A percentile compares a stretch with the other conserved stretches of the same genome.
Conservation (phyloP, 441 rosid genomes). For the Monsonia emarginata region DNA sequence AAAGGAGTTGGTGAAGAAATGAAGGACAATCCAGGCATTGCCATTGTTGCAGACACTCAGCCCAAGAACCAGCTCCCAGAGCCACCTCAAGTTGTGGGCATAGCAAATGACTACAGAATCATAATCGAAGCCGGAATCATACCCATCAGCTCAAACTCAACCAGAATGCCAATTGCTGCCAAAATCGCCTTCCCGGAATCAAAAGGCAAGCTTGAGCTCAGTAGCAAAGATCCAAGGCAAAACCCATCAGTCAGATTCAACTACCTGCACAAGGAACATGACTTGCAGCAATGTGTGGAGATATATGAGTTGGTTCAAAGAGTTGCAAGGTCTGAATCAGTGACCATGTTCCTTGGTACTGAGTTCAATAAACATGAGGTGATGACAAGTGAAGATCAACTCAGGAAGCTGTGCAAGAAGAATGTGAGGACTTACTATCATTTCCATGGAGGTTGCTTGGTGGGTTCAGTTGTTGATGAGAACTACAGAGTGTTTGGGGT, state of each 20-base stretch:
- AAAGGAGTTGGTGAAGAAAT: constrained; percentile 39
- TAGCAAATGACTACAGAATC: constrained; percentile 41
- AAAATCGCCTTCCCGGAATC: constrained; percentile 63
- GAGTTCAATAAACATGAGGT: constrained; percentile 23
- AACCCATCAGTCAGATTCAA: constrained; percentile 60
- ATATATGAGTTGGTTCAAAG: constrained; percentile 41
- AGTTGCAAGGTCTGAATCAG: constrained; percentile 46
- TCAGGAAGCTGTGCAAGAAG: constrained; percentile 39
- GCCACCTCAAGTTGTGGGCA: constrained; percentile 60
- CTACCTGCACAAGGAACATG: constrained; percentile 42
- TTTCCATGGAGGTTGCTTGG: constrained; percentile 56
- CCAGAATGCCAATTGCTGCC: constrained; percentile 47
- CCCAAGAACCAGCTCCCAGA: constrained; percentile 41
- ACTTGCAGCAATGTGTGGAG: constrained; percentile 37
- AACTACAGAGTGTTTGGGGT: constrained; percentile 43
- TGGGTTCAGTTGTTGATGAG: constrained; percentile 50
- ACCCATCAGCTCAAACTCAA: constrained; percentile 38
- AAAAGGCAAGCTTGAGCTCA: constrained; percentile 45
- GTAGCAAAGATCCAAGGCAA: constrained; percentile 38
- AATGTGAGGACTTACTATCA: constrained; percentile 59
- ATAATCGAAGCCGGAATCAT: constrained; percentile 45
- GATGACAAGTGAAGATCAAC: constrained; percentile 24
- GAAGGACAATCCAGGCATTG: constrained; percentile 54
- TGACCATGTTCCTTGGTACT: constrained; percentile 34
- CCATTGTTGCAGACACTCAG: constrained; percentile 32